Conservation (phyloP, 306 rosid genomes). For the Trifolium fragiferum region DNA sequence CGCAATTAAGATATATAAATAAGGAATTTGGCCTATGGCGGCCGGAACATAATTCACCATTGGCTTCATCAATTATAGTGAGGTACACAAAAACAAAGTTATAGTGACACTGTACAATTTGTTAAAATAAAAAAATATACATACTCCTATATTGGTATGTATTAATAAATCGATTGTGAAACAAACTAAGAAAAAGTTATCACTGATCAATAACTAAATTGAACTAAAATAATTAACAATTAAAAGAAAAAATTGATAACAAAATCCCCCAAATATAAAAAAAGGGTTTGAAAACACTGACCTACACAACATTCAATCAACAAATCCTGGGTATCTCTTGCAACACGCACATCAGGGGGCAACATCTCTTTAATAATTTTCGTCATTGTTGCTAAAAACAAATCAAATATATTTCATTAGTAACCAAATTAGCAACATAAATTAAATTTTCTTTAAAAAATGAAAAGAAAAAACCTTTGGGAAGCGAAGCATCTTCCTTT, state of each 20-base stretch:
- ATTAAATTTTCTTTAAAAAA: background rate
- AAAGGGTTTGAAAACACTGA: conserved; percentile 38
- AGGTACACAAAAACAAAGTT: background rate
- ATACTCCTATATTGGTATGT: background rate
- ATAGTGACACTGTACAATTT: background rate
- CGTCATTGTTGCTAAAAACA: conserved; percentile 83
- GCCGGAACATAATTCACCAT: background rate
- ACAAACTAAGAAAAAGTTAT: conserved; percentile 1
- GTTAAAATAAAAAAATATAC: background rate
- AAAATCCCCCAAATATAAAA: background rate
- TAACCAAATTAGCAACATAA: background rate
- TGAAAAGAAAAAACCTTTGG: conserved; percentile 51
- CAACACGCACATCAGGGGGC: conserved; percentile 93
- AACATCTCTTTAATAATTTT: conserved; percentile 93
- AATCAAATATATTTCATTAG: background rate
- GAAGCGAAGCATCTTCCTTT: conserved; percentile 89
- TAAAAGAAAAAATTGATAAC: background rate
- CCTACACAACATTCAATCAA: conserved; percentile 94
- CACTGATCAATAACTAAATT: background rate
- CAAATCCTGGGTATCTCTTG: conserved; percentile 92
- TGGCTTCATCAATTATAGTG: background rate
- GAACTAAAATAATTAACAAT: background rate
- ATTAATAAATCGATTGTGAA: background rate
- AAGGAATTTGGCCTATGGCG: background rate
- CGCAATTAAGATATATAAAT: background rate